Evolutionary conservation across 169 alveolate species (phyloP), one percentile per base, ranked within the genome.

Genomic region (Theileria parva): DNA sequence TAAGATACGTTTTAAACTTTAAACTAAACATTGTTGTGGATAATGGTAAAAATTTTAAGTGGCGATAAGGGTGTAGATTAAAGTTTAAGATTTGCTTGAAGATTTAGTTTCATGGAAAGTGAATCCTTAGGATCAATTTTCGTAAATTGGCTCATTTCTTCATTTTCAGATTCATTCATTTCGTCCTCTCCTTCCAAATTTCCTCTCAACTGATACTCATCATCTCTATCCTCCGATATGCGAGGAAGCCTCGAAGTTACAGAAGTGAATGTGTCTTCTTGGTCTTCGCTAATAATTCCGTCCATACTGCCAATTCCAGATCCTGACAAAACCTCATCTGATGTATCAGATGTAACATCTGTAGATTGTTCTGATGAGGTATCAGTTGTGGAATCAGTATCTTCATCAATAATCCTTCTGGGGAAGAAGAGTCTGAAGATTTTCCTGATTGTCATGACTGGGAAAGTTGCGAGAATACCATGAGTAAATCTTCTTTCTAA

Each of bases 151-250:
- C 17, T 15, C 3, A 11, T 44, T 44, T 44, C 53, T 11, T 13
- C 17, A 15, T 44, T 44, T 44, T 44, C 53, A 44, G 17, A 44
- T 44, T 44, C 53, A 8, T 44, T 13, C 0, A n/a, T 34, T 15
- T 21, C 39, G 3, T 63, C 71, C 8, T 27, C 50, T 32, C 71
- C 71, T 21, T 63, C 71, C 17, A 21, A 5, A 21, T 63, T 63
- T 6, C 71, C 71, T 30, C 71, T 63, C 3, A 63, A 39, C 50
- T 63, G 71, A 32, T 63, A 63, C 39, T 63, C 71, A 39, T 63
- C 71, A 5, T 7, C 12, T 4, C 53, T 44, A 44, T 44, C 53
- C 53, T 44, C 53, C 8, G 53, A 4, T 44, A 44, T 44, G 17
- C 53, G 53, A 13, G 53, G 53, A 44, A 44, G 53, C 17, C 53